phyloP scores from a whole-genome alignment of 2,329 filamentous ascomycete genomes.

The Sporothrix euskadiensis region DNA sequence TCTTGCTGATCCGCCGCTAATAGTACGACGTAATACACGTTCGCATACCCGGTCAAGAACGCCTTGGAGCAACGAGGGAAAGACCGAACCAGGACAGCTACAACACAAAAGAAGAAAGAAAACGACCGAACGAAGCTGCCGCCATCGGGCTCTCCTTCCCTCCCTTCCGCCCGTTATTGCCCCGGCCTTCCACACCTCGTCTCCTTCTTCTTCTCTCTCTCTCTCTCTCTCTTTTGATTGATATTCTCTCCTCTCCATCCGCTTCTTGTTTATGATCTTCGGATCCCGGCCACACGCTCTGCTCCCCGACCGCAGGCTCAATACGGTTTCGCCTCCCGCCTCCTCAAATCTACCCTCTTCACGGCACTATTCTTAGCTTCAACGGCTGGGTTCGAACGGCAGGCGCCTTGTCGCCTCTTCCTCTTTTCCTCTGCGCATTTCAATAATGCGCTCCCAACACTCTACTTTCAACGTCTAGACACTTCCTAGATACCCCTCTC shows the following conservation, averaged over 20 bases:
- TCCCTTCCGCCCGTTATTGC: background rate
- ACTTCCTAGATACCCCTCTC: background rate
- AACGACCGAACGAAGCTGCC: background rate
- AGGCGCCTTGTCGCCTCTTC: background rate
- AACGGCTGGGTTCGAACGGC: background rate
- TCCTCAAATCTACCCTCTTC: background rate
- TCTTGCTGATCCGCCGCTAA: slow-evolving; percentile 4
- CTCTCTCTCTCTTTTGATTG: background rate
- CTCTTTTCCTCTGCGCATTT: background rate
- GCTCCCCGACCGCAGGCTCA: background rate
- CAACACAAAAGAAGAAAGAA: background rate
- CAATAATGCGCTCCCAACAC: slow-evolving; percentile 13
- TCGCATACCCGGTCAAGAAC: slow-evolving; percentile 5
- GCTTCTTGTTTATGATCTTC: background rate
- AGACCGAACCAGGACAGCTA: slow-evolving; percentile 3
- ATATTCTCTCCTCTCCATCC: background rate
- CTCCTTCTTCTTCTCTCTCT: background rate
- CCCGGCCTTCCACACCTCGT: background rate
- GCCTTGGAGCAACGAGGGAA: slow-evolving; percentile 10
- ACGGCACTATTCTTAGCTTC: slow-evolving; percentile 16
- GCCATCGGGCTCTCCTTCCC: background rate
- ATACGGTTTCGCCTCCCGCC: slow-evolving; percentile 5
- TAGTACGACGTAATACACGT: background rate
- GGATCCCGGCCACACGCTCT: background rate
- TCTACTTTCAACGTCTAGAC: slow-evolving; percentile 4